Conservation (phyloP, 345 rosid genomes). For the Ceriops zippeliana region DNA sequence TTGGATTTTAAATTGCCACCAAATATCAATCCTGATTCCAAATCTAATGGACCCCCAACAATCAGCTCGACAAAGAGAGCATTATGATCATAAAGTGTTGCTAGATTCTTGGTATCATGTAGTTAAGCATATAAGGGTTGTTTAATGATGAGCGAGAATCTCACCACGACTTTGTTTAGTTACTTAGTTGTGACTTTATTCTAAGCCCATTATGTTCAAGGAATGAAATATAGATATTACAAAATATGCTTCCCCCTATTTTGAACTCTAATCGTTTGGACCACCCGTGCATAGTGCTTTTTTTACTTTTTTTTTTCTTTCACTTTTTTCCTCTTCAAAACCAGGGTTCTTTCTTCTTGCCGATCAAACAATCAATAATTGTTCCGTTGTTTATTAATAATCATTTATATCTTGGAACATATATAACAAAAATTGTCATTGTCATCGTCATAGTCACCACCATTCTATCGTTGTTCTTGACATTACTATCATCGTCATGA, state of each 20-base stretch:
- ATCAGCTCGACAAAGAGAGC: conserved; percentile 33
- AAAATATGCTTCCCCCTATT: conserved; percentile 19
- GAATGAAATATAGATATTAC: conserved; percentile 10
- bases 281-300: background rate
- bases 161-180: conserved; percentile 15
- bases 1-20: conserved; percentile 1
- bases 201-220: conserved; percentile 17
- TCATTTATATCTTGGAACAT: too few relatives aligned
- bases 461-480: conserved; percentile 7
- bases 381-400: too few relatives aligned
- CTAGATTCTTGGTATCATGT: conserved; percentile 35
- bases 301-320: background rate
- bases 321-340: too few relatives aligned
- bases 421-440: background rate
- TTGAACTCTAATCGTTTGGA: conserved; percentile 21
- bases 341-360: too few relatives aligned
- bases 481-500: conserved; percentile 22
- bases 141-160: conserved; percentile 26
- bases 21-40: conserved; percentile 32
- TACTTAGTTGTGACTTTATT: conserved; percentile 27
- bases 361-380: too few relatives aligned
- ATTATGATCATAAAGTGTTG: conserved; percentile 14
- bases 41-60: conserved; percentile 31
- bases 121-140: conserved; percentile 15
- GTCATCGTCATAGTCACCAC: background rate